Evolutionary conservation across 768 basidiomycete species (phyloP).

Genomic region (Cytidiella melzeri): DNA sequence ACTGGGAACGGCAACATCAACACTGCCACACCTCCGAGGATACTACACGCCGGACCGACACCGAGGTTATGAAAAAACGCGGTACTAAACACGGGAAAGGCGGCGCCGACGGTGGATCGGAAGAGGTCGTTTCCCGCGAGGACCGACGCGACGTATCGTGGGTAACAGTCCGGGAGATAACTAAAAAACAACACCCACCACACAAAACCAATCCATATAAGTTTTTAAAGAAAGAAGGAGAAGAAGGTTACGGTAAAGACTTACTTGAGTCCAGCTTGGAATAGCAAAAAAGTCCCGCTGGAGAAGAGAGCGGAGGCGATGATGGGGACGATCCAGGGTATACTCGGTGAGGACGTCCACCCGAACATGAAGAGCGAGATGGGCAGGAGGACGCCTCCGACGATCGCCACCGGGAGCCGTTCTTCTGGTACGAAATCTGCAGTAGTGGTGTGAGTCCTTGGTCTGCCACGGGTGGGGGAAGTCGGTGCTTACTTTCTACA

Average conservation of each 20-base stretch:
- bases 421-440: conserved; percentile 22
- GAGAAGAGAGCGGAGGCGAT: conserved; percentile 29
- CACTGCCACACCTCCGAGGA: conserved; percentile 9
- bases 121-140: conserved; percentile 31
- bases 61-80: conserved; percentile 15
- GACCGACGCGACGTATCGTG: conserved; percentile 26
- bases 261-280: conserved; percentile 23
- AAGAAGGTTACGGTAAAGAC: neutral
- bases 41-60: conserved; percentile 13
- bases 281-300: conserved; percentile 27
- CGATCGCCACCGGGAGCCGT: conserved; percentile 28
- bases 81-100: conserved; percentile 13
- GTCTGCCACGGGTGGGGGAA: neutral
- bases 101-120: conserved; percentile 22
- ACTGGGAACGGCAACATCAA: conserved; percentile 12
- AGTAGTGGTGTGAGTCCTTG: neutral
- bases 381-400: conserved; percentile 28
- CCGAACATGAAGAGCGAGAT: conserved; percentile 31
- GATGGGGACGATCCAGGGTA: conserved; percentile 32
- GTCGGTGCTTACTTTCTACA: neutral
- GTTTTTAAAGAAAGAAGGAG: no score
- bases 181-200: conserved; percentile 25
- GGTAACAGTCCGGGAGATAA: conserved; percentile 29
- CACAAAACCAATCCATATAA: no score
- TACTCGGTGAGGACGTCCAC: conserved; percentile 22